These are phyloP conservation scores for Sporothrix euskadiensis DNA, from an alignment of 2,329 filamentous ascomycete species.

Conservation along the genomic window DNA sequence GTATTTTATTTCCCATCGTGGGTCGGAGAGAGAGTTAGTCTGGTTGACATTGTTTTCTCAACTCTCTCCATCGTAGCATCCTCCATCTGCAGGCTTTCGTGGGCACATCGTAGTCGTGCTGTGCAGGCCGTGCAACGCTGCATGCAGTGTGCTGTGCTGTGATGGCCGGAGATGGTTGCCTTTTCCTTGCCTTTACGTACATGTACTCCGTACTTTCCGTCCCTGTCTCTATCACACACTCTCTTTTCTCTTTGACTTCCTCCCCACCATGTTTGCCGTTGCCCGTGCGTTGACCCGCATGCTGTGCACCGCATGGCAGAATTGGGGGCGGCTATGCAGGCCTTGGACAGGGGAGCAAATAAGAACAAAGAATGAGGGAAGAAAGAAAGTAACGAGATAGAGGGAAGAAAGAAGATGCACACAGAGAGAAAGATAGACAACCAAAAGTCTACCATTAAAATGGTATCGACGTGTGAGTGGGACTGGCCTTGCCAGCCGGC, in stretches of 20 bases:
- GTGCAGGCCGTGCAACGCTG: constrained; percentile 19
- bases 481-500: constrained; percentile 7
- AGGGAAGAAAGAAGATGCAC: background rate
- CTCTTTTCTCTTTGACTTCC: background rate
- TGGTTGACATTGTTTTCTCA: background rate
- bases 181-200: background rate
- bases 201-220: no score
- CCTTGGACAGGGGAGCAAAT: background rate
- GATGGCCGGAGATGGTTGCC: background rate
- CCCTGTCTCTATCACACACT: no score
- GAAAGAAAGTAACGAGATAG: background rate
- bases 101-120: background rate
- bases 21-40: background rate
- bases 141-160: constrained; percentile 12
- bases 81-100: background rate
- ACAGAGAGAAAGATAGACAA: background rate
- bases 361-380: background rate
- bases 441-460: background rate
- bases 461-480: background rate
- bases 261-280: constrained; percentile 14
- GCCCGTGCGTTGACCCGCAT: constrained; percentile 13
- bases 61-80: background rate
- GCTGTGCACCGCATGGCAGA: constrained; percentile 7
- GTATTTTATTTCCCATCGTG: background rate
- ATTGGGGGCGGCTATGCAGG: constrained; percentile 24